These are phyloP conservation scores for Mortierella hygrophila DNA, from an alignment of 192 early-diverging fungal genomes.

Conservation along the genomic window DNA sequence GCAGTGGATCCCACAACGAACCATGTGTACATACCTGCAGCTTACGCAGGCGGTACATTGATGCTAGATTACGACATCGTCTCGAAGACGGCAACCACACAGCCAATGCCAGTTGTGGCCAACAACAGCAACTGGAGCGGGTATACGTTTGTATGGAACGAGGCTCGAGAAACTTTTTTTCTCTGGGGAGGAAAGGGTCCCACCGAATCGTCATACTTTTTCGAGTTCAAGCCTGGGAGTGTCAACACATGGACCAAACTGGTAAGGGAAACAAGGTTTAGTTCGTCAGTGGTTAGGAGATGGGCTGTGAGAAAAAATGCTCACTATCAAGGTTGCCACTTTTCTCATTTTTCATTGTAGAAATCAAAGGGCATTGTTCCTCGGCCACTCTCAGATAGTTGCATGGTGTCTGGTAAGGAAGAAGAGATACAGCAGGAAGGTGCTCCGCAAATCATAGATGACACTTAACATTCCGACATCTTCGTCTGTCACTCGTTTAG, in stretches of 20 bases:
- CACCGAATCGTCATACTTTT: neutral
- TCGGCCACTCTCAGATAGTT: neutral
- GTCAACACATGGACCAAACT: neutral
- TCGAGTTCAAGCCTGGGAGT: neutral
- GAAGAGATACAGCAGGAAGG: neutral
- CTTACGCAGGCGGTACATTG: neutral
- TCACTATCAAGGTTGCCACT: too few species aligned
- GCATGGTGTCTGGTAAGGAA: neutral
- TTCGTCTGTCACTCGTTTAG: neutral
- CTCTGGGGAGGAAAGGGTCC: neutral
- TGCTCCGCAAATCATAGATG: too few species aligned
- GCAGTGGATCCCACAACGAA: neutral
- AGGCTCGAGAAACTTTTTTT: neutral
- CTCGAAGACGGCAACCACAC: neutral
- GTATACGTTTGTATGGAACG: neutral
- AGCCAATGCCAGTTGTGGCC: neutral
- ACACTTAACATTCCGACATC: too few species aligned
- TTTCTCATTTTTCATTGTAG: neutral
- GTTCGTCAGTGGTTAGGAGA: neutral
- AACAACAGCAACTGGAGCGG: neutral
- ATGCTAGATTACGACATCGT: neutral
- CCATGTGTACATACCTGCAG: neutral
- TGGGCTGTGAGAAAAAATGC: too few species aligned
- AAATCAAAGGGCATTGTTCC: neutral
- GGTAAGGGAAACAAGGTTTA: neutral